Evolutionary conservation across 1,139 yeast species (phyloP).

Genomic region (Hemisphaericaspora lyxosophila): DNA sequence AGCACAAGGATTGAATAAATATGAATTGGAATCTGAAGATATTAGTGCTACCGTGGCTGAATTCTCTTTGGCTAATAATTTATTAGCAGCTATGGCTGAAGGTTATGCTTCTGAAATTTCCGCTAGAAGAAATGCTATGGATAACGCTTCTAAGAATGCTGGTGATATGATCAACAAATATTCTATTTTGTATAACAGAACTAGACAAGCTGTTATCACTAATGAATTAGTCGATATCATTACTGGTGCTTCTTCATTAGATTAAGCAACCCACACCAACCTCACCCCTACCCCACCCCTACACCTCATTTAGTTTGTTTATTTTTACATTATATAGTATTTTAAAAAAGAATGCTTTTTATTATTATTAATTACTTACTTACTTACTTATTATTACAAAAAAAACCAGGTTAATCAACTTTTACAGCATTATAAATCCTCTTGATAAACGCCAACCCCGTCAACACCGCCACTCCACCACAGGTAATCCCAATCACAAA

Average conservation of each 20-base stretch:
- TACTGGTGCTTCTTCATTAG: constrained; percentile 99
- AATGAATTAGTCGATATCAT: constrained; percentile 99
- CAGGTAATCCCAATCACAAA: constrained; percentile 65
- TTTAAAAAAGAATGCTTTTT: too few relatives aligned
- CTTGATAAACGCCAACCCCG: constrained; percentile 61
- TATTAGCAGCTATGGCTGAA: constrained; percentile 91
- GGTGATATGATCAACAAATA: constrained; percentile 97
- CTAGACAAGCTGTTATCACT: constrained; percentile 99
- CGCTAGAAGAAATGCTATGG: constrained; percentile 99
- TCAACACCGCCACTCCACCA: constrained; percentile 71
- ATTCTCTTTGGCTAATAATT: constrained; percentile 86
- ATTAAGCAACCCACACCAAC: too few relatives aligned
- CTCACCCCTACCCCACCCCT: too few relatives aligned
- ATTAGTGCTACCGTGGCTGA: constrained; percentile 66
- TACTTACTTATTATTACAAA: too few relatives aligned
- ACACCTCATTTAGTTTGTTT: constrained; percentile 1
- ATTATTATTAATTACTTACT: too few relatives aligned
- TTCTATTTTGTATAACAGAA: constrained; percentile 98
- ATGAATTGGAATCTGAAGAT: constrained; percentile 79
- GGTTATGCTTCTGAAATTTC: constrained; percentile 98
- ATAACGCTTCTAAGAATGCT: constrained; percentile 98
- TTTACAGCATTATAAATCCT: constrained; percentile 56
- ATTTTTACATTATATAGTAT: background rate
- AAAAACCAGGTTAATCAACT: constrained; percentile 39
- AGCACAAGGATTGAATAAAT: constrained; percentile 85